These are phyloP conservation scores for Ophiocordyceps sinensis DNA, from an alignment of 2,329 filamentous ascomycete genomes.

Conservation along the genomic window DNA sequence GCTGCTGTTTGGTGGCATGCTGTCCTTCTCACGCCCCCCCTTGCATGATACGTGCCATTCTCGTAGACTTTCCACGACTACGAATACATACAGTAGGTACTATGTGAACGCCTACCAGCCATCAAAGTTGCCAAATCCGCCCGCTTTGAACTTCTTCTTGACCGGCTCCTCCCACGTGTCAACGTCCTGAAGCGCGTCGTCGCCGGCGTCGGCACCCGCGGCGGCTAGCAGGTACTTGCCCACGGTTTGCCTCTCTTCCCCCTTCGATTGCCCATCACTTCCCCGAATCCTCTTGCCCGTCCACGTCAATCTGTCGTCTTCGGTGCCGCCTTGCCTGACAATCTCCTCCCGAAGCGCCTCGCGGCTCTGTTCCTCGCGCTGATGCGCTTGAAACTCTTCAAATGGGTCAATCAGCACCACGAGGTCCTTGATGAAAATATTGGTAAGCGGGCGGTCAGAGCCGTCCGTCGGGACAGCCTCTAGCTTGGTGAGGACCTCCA, in stretches of 20 bases:
- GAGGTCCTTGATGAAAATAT: slow-evolving; percentile 70
- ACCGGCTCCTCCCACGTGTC: slow-evolving; percentile 56
- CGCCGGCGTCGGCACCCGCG: slow-evolving; percentile 23
- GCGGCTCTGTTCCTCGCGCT: slow-evolving; percentile 44
- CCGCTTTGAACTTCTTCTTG: slow-evolving; percentile 64
- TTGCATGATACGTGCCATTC: background rate
- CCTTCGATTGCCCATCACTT: slow-evolving; percentile 42
- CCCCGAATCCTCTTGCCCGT: slow-evolving; percentile 78
- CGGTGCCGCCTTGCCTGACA: slow-evolving; percentile 52
- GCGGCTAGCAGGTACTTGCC: slow-evolving; percentile 74
- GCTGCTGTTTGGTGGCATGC: too few relatives aligned
- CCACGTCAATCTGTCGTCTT: slow-evolving; percentile 88
- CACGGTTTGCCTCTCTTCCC: slow-evolving; percentile 29
- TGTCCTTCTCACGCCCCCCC: background rate
- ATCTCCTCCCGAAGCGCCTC: slow-evolving; percentile 48
- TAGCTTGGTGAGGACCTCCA: slow-evolving; percentile 57
- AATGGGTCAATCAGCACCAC: slow-evolving; percentile 90
- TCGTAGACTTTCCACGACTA: background rate
- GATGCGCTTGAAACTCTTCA: slow-evolving; percentile 75
- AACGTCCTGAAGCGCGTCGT: slow-evolving; percentile 47
- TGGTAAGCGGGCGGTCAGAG: slow-evolving; percentile 59
- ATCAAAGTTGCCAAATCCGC: slow-evolving; percentile 92
- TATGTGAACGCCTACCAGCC: slow-evolving; percentile 48
- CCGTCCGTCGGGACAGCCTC: slow-evolving; percentile 65
- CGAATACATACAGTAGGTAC: too few relatives aligned